phyloP scores from a whole-genome alignment of 345 rosid genomes.

The Lagerstroemia speciosa region DNA sequence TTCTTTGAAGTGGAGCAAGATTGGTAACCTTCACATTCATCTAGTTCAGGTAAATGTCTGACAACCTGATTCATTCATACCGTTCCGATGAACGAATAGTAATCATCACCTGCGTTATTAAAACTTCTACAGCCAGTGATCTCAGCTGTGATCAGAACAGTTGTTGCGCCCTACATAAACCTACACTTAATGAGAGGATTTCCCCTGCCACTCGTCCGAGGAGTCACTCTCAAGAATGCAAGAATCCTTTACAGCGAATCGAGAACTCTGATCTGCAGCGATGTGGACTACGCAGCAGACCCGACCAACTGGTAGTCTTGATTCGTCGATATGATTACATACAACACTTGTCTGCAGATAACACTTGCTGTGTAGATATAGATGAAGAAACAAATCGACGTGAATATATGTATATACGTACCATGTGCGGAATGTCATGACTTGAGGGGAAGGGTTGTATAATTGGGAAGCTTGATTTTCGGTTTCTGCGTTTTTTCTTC shows the following conservation, averaged over 20 bases:
- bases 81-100: neutral
- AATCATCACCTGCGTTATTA: neutral
- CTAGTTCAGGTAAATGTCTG: conserved; percentile 34
- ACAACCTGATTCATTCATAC: neutral
- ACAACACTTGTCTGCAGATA: neutral
- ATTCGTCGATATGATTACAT: neutral
- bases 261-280: conserved; percentile 35
- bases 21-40: conserved; percentile 42
- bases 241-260: conserved; percentile 30
- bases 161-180: conserved; percentile 52
- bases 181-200: conserved; percentile 41
- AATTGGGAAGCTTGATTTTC: neutral
- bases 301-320: neutral
- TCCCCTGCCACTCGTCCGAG: conserved; percentile 44
- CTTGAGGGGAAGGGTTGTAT: neutral
- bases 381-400: neutral
- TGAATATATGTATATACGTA: neutral
- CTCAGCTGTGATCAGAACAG: conserved; percentile 30
- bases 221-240: conserved; percentile 32
- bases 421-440: neutral
- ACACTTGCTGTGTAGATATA: neutral
- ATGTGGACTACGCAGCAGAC: conserved; percentile 12
- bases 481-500: too few relatives aligned
- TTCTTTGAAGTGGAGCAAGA: conserved; percentile 44
- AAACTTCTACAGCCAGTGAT: conserved; percentile 30